Base-by-base conservation (phyloP, 345 rosid species). In the Brassica cretica region DNA sequence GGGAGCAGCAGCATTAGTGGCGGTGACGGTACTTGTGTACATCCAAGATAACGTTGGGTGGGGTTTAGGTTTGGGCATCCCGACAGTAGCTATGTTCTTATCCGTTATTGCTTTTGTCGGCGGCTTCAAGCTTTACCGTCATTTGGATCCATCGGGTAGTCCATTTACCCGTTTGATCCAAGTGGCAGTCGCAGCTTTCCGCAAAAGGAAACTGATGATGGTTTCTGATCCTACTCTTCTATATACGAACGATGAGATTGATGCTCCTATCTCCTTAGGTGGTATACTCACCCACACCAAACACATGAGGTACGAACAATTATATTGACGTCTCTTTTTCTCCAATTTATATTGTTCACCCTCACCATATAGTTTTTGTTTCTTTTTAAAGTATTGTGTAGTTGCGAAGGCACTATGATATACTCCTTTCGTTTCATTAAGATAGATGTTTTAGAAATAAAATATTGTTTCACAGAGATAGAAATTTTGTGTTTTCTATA, bases 21-120 rank as follows among this genome's bases (percentile, higher is more conserved):
- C 94, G 2, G 92, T 89, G 62, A 93, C 98, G 11, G 93, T 88
- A 12, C 71, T 93, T 30, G 93, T 93, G 3, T 93, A 89, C 68
- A 77, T 91, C 65, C 98, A 93, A 83, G 97, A 93, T 62, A 85
- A 88, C 44, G 76, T 93, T 8, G 98, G 98, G 21, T 93, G 97
- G 94, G 93, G 94, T 21, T 80, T 87, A 84, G 98, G 98, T 19
- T 86, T 91, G 29, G 97, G 98, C 14, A 88, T 93, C 19, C 98
- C 98, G 39, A 82, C 94, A 6, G 29, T 82, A 0, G 91, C 92
- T 14, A 91, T 93, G 98, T 84, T 87, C 60, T 49, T 91, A 3
- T 88, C 98, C 64, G 80, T 88, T 58, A 66, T 93, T 56, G 78
- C 85, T 0, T 87, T 88, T 39, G 39, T 85, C 5, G 61, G 77